Percentiles rank a stretch among this genome's conserved stretches.
Conservation (phyloP, 352 stramenopile species). For the Globisporangium camurandrum region DNA sequence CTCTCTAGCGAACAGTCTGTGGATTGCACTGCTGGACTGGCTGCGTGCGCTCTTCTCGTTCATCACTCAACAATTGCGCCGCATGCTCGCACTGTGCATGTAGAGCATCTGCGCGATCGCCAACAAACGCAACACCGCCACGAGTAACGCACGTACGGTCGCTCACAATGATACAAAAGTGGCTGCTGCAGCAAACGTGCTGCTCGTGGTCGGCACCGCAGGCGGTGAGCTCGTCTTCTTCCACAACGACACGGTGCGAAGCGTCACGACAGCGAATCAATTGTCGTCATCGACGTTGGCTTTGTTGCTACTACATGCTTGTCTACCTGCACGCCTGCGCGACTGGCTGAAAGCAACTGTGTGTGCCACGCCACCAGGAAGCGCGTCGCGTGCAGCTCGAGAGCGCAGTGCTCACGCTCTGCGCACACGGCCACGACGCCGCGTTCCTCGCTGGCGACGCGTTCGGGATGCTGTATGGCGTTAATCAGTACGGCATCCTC, state of each 20-base stretch:
- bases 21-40: too few species aligned
- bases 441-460: constrained; percentile 39
- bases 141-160: too few species aligned
- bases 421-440: constrained; percentile 15
- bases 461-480: constrained; percentile 35
- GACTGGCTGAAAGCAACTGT: too few species aligned
- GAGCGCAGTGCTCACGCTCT: constrained; percentile 30
- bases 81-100: background rate
- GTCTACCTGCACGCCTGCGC: too few species aligned
- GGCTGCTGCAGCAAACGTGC: constrained; percentile 12
- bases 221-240: constrained; percentile 41
- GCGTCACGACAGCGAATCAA: too few species aligned
- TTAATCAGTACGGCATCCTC: constrained; percentile 42
- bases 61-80: too few species aligned
- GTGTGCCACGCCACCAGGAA: constrained; percentile 28
- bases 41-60: too few species aligned
- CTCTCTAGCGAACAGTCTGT: too few species aligned
- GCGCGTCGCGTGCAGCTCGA: constrained; percentile 41
- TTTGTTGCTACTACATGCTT: too few species aligned
- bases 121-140: background rate
- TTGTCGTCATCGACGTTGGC: too few species aligned
- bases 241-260: constrained; percentile 22
- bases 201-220: constrained; percentile 32
- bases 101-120: constrained; percentile 15
- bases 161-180: constrained; percentile 1